Evolutionary conservation across 139 green algal species (phyloP), one percentile per base, ranked within the genome.

Genomic region (Micractinium sp.): DNA sequence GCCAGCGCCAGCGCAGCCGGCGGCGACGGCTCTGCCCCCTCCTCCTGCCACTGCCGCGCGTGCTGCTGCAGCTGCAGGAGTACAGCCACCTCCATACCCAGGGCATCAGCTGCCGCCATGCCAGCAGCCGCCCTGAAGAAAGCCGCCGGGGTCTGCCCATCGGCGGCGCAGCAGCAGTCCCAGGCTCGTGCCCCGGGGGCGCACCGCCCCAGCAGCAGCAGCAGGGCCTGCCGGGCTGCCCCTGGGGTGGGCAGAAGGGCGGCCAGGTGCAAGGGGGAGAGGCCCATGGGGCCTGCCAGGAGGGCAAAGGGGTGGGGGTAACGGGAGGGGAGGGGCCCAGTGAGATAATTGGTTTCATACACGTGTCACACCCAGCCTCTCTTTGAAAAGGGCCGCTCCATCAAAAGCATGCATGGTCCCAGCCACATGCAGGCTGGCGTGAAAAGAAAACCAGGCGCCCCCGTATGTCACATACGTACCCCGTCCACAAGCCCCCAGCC

Each of bases 211-310:
- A 91, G 39, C 87, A 93, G 79, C 87, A 85, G 63, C 67, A 84
- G 82, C 39, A 86, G 23, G 1, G 84, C 31, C 25, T 75, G 38
- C 3, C 27, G 84, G 27, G 84, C 81, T 1, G 41, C 75, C 33
- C 22, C n/a, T 27, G 74, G 56, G 29, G 91, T 81, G 27, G 78
- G 83, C 38, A 83, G 39, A 23, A 91, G 53, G 9, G 85, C 92
- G 31, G 92, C 88, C 39, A 94, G 69, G 63, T 94, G 92, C 53
- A 94, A 77, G 22, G 92, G 90, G 1, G 90, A 92, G 56, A 94
- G 60, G 63, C 87, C 83, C 19, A n/a, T 3, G 9, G 90, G 86
- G 1, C 81, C 86, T 85, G 89, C 76, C 29, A n/a, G 16, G 38
- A 19, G 36, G 36, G n/a, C n/a, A 53, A 5, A 39, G 29, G 71